Evolutionary conservation across 2,329 filamentous ascomycete genomes (phyloP), one percentile per base, ranked within the genome.

Genomic region (Rutstroemia sp.): DNA sequence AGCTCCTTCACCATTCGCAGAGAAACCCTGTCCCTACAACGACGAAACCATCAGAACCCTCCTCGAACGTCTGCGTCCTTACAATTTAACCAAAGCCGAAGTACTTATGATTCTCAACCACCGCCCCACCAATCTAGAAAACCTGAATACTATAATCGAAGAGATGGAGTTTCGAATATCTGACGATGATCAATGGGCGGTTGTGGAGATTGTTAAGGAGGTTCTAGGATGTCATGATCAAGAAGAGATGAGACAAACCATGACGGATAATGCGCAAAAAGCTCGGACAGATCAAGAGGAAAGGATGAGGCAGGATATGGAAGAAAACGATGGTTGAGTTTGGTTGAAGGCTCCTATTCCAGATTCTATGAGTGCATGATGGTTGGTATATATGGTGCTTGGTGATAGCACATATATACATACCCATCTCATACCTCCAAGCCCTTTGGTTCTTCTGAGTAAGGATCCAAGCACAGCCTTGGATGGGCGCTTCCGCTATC

Each of bases 71-170:
- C 72, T 88, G 50, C 75, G 76, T 10, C 74, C 73, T 1, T 86
- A 78, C 68, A 76, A 81, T 47, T 75, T 88, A 55, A 80, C 81
- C 70, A 88, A 88, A 73, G 82, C 82, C 54, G 85, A 88, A 70
- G 72, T 85, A 54, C 73, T 88, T 65, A 86, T 86, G 80, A 79
- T 88, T 48, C 68, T 87, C 63, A 88, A 88, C 67, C 71, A 86
- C 45, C 77, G 84, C 10, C 85, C 85, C 0, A 74, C 75, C 21
- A 79, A 75, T 27, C 73, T 77, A 30, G 77, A 78, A 4, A 76
- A 78, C 47, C 73, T 88, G 61, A 84, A 84, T 64, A 80, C 80
- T 16, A 75, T 86, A 50, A 74, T 88, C 37, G 83, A 88, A 69
- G 83, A 88, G 61, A 80, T 86, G 73, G 75, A 79, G 56, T 74